Percentiles rank a stretch among this genome's conserved stretches.
These are phyloP conservation scores for Lachancea thermotolerans DNA, from an alignment of 805 yeast species.

Conservation along the genomic window DNA sequence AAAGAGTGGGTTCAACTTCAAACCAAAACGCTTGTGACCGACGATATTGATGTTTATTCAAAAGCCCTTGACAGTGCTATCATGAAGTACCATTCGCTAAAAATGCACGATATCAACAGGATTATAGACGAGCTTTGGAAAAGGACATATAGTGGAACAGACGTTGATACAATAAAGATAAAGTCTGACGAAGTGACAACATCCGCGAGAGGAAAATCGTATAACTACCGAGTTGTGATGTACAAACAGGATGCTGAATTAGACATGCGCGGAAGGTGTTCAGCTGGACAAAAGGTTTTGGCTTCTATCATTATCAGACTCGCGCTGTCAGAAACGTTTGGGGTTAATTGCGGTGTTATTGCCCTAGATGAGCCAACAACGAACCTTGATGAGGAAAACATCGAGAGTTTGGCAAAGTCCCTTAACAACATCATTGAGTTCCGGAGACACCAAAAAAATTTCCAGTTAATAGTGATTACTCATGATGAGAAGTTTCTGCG, in stretches of 20 bases:
- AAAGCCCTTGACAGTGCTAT: slow-evolving; percentile 88
- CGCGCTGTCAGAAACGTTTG: slow-evolving; percentile 93
- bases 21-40: slow-evolving; percentile 66
- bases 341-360: slow-evolving; percentile 88
- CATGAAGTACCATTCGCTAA: slow-evolving; percentile 82
- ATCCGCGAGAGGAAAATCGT: slow-evolving; percentile 49
- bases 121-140: slow-evolving; percentile 91
- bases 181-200: slow-evolving; percentile 59
- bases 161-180: slow-evolving; percentile 84
- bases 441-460: slow-evolving; percentile 74
- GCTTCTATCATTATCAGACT: slow-evolving; percentile 87
- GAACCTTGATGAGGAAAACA: slow-evolving; percentile 82
- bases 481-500: slow-evolving; percentile 90
- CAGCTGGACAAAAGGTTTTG: slow-evolving; percentile 94
- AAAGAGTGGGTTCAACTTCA: slow-evolving; percentile 70
- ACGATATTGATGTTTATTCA: slow-evolving; percentile 74
- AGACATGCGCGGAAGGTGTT: slow-evolving; percentile 97
- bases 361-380: slow-evolving; percentile 98
- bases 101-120: slow-evolving; percentile 88
- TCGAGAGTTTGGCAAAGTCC: slow-evolving; percentile 79
- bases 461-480: slow-evolving; percentile 91
- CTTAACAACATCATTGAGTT: slow-evolving; percentile 66
- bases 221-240: slow-evolving; percentile 94
- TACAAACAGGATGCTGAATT: slow-evolving; percentile 83
- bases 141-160: slow-evolving; percentile 89